phyloP scores from a whole-genome alignment of 164 flowering plant genomes.

The Litsea cubeba region DNA sequence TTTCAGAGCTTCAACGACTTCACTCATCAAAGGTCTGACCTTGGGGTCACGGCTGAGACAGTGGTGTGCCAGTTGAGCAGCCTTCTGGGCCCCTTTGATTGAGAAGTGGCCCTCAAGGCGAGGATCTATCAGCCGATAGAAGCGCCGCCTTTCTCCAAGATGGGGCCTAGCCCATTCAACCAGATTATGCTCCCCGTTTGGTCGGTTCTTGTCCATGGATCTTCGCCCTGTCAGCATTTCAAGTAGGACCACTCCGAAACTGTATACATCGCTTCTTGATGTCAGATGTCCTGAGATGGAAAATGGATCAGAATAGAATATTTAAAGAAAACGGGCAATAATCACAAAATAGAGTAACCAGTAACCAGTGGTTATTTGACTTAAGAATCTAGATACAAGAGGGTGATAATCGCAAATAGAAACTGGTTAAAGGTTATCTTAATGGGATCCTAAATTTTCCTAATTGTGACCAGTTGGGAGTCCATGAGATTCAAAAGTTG shows the following conservation, averaged over 20 bases:
- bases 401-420: too few relatives aligned
- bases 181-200: constrained; percentile 85
- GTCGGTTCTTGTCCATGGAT: constrained; percentile 89
- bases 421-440: too few relatives aligned
- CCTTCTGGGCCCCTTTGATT: constrained; percentile 80
- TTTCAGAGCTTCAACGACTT: constrained; percentile 68
- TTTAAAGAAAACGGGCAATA: not conserved
- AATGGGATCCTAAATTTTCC: too few relatives aligned
- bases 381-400: too few relatives aligned
- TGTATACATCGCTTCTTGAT: constrained; percentile 83
- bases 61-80: constrained; percentile 66
- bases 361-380: too few relatives aligned
- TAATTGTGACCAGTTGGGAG: too few relatives aligned
- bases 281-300: constrained; percentile 69
- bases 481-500: too few relatives aligned
- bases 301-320: not conserved
- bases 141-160: constrained; percentile 66
- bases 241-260: constrained; percentile 86
- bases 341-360: too few relatives aligned
- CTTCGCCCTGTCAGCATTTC: constrained; percentile 87
- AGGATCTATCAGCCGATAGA: constrained; percentile 73
- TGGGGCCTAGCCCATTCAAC: constrained; percentile 92
- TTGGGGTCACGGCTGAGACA: constrained; percentile 85
- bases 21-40: constrained; percentile 73
- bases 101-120: constrained; percentile 88